Base-by-base conservation (phyloP, 2,329 filamentous ascomycete genomes). In the Claviceps humidiphila region DNA sequence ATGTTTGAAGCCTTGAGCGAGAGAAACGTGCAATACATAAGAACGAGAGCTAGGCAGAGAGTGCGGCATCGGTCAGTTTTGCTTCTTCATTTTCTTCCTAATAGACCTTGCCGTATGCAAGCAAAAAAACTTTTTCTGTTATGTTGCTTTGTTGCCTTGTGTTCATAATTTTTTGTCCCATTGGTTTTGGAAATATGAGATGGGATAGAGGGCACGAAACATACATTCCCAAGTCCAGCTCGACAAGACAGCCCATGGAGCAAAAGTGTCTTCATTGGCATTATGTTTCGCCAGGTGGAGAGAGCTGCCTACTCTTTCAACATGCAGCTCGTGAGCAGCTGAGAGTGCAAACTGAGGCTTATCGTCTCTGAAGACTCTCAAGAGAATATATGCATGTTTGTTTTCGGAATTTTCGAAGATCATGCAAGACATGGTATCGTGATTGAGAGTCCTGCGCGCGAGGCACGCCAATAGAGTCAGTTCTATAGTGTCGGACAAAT, bases 221-320 rank as follows among this genome's bases (percentile, higher is more conserved):
- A 39, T 14, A 79, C 78, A 77, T 70, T 82, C 80, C 77, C 77
- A 82, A 1, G 77, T 81, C 52, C 74, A 63, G 55, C 82, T 82
- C 53, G 70, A 75, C 5, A 83, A 62, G 4, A 66, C 70, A 1
- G 75, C 75, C 80, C 80, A 83, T 1, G 70, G 59, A 57, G 74
- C 80, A 52, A 70, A 62, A 41, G 68, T 64, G 9, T 65, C 61
- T 43, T 71, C 70, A 0, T 61, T 61, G 0, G 59, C 56, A 58
- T 73, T 78, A 76, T 77, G 81, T 50, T 74, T 69, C 46, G 72
- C 72, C 45, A 83, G 67, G 37, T 72, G 66, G 9, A 83, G 64
- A 0, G 70, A 71, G 24, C 69, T 71, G 5, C 70, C 71, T 24
- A 73, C 71, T 38, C 78, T 72, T 16, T 68, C 61, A 43, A 82